Evolutionary conservation across 225 moss, liverwort and hornwort species (phyloP).

Genomic region (Antitrichia curtipendula): DNA sequence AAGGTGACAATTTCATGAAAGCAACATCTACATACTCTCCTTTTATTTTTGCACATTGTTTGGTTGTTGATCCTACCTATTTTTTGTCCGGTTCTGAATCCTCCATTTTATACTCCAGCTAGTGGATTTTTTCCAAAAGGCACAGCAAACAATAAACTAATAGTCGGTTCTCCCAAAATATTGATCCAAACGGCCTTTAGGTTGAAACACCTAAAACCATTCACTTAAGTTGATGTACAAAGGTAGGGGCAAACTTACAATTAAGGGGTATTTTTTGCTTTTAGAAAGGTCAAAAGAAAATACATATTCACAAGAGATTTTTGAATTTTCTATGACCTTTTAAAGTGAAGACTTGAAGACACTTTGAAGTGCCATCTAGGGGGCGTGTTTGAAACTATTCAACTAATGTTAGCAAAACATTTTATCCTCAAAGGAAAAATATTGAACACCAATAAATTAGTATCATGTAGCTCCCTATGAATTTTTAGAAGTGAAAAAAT

Average conservation of each 20-base stretch:
- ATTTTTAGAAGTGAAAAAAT: not conserved
- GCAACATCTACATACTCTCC: accelerated
- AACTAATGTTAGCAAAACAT: not conserved
- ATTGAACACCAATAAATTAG: not conserved
- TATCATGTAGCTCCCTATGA: not conserved
- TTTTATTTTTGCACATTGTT: not conserved
- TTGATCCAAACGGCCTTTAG: not conserved
- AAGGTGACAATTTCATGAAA: not conserved
- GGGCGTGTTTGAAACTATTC: not conserved
- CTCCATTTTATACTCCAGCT: not conserved
- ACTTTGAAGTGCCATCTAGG: not conserved
- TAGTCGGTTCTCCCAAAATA: accelerated
- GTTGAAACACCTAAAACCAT: not conserved
- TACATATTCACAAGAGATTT: not conserved
- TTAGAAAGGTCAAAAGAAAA: not conserved
- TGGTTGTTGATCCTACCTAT: not conserved
- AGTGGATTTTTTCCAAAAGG: not conserved
- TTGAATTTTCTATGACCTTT: not conserved
- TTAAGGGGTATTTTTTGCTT: not conserved
- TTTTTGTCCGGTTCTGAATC: accelerated
- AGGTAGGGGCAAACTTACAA: not conserved
- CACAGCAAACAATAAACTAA: not conserved
- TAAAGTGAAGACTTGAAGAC: not conserved
- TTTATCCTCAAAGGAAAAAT: no score
- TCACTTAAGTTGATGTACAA: not conserved